Evolutionary conservation across 164 flowering plant genomes (phyloP), one percentile per base, ranked within the genome.

Genomic region (Stephania japonica): DNA sequence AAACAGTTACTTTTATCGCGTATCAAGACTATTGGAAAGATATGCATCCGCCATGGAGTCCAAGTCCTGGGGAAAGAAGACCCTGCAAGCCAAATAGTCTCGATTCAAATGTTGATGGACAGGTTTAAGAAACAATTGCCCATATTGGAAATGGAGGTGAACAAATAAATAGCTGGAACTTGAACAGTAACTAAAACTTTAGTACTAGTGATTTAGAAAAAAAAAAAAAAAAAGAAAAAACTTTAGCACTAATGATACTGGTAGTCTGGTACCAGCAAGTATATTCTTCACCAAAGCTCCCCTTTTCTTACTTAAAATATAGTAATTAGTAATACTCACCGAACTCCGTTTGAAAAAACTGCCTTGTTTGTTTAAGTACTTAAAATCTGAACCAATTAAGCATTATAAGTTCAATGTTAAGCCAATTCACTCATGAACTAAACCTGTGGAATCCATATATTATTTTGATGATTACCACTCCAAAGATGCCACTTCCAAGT

Each of bases 1-100:
- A 32, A 32, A 32, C 38, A 32, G 38, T 32, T 32, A 32, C 38
- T 13, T 68, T 80, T 75, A 80, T 61, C 49, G n/a, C 32, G 69
- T 59, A 32, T 59, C 71, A 23, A 70, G 72, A 68, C 43, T 77
- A 53, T 75, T 73, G 65, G 76, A 49, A 65, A 81, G 83, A 78
- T 73, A 80, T 70, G 90, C 92, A 76, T 94, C 94, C 49, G 97
- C 98, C 0, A 82, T 89, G 13, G 97, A 78, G 73, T 91, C 98
- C 84, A 93, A 70, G 75, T 93, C 98, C 2, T 94, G 93, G 65
- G 98, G 98, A 80, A 92, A 94, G 85, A 94, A 94, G 76, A 94
- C 91, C 90, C 97, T 94, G 88, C 85, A 83, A 61, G 62, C 64
- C 69, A 70, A 41, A 0, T 18, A 50, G 21, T 43, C 27, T 56